Evolutionary conservation across 2,329 filamentous ascomycete genomes (phyloP).

Genomic region (Neofusicoccum sp.): DNA sequence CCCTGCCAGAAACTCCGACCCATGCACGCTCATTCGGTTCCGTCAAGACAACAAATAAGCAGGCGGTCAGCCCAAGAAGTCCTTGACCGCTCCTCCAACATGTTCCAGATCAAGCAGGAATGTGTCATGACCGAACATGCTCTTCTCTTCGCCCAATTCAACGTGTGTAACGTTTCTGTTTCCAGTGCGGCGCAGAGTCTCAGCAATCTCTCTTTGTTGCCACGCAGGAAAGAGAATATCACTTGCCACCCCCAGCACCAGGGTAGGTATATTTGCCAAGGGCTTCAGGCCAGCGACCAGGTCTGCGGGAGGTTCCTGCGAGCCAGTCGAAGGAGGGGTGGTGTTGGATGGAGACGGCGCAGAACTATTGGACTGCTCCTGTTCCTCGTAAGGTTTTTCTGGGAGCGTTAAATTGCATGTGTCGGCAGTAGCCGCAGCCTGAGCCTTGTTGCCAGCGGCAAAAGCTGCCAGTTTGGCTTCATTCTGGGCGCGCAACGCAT

Average conservation of each 20-base stretch:
- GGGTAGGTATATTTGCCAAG: conserved; percentile 74
- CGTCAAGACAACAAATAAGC: neutral
- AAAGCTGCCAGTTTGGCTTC: conserved; percentile 58
- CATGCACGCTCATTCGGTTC: conserved; percentile 12
- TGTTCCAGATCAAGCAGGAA: conserved; percentile 92
- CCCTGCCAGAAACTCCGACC: conserved; percentile 19
- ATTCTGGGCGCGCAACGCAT: conserved; percentile 63
- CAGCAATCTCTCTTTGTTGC: conserved; percentile 94
- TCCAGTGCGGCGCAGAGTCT: conserved; percentile 74
- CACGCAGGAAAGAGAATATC: conserved; percentile 97
- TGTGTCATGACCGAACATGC: conserved; percentile 94
- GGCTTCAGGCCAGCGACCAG: conserved; percentile 73
- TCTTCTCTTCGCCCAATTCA: conserved; percentile 91
- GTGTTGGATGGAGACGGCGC: neutral
- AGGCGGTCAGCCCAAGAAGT: conserved; percentile 66
- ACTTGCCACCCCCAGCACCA: conserved; percentile 92
- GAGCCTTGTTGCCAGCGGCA: conserved; percentile 33
- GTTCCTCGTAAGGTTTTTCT: conserved; percentile 82
- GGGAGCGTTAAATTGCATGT: conserved; percentile 83
- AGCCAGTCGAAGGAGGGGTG: conserved; percentile 25
- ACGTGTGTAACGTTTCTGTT: conserved; percentile 83
- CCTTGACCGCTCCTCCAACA: conserved; percentile 79
- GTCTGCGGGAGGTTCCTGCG: conserved; percentile 70
- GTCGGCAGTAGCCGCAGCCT: conserved; percentile 38
- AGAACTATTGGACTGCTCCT: conserved; percentile 52